Base-by-base conservation (phyloP, 1,139 yeast genomes). In the Kodamaea alishanica region DNA sequence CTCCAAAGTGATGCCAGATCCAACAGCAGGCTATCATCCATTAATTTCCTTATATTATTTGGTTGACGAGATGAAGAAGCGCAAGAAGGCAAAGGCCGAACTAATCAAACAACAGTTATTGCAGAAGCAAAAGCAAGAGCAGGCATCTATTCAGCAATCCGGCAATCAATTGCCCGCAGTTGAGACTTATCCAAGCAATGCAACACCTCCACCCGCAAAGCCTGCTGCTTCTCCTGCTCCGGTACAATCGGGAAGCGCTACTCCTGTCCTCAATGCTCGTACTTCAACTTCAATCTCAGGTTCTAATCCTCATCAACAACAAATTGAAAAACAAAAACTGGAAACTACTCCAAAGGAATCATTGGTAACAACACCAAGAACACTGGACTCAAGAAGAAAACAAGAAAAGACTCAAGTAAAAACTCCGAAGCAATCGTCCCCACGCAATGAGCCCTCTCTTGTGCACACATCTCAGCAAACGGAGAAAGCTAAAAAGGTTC, bases 1-100 rank as follows among this genome's bases (percentile, higher is more conserved):
- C 43, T 53, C 67, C 32, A 65, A 61, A 42, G 60, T 63, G 38
- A 68, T 64, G 50, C 78, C 76, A 1, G 95, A 87, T 59, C 97
- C 97, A n/a, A 86, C 96, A 1, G 75, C 78, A 40, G 95, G 94
- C 1, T 92, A 77, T 61, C 96, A 89, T 60, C 97, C 98, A 0
- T 69, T 90, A 47, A 65, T 92, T 8, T 87, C 96, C 2, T 83
- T 92, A 28, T 94, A 94, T 59, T 84, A 77, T 56, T 71, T 94
- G 51, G 96, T 90, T 20, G 80, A 78, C 40, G 99, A 92, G 62
- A 84, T 84, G 89, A 57, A 71, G 45, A 79, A 77, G 51, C 76
- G 95, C 42, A 77, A 85, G 70, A 66, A 70, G 66, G 74, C 84
- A 22, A 77, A 84, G 63, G 75, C 70, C 41, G 76, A 67, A 37